These are phyloP conservation scores for Sabuloglossum arenarium DNA, from an alignment of 495 filamentous ascomycete genomes.

Conservation along the genomic window DNA sequence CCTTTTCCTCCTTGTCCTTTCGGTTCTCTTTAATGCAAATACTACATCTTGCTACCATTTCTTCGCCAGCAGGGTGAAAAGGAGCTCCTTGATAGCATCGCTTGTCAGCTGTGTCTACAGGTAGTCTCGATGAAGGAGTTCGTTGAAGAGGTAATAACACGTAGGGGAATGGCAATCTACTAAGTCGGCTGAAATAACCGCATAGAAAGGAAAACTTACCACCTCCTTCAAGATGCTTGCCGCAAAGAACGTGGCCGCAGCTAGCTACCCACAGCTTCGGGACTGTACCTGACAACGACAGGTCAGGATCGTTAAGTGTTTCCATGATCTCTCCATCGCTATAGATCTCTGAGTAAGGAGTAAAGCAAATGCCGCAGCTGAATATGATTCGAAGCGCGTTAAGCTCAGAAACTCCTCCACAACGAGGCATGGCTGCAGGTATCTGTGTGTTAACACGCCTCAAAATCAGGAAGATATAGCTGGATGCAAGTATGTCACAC, in stretches of 20 bases:
- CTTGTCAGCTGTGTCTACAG: neutral
- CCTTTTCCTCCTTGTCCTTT: neutral
- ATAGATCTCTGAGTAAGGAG: constrained; percentile 2
- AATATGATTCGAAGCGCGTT: neutral
- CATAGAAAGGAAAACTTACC: neutral
- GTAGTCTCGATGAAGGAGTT: neutral
- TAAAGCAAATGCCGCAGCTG: constrained; percentile 3
- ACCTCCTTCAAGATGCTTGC: constrained; percentile 2
- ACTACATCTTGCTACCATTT: neutral
- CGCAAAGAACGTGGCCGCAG: constrained; percentile 3
- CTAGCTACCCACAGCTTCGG: constrained; percentile 3
- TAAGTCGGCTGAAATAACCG: too few species aligned
- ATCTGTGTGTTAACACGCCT: neutral
- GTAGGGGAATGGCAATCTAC: neutral
- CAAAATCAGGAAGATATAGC: neutral
- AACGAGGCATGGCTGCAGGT: neutral
- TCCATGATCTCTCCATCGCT: neutral
- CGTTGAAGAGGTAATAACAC: neutral
- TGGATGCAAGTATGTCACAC: neutral
- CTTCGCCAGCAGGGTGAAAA: neutral
- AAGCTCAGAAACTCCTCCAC: neutral
- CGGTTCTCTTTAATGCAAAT: neutral
- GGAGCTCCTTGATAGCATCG: neutral
- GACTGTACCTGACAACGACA: neutral
- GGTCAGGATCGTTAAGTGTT: neutral